phyloP scores from a whole-genome alignment of 306 rosid genomes.

The Casuarina equisetifolia region DNA sequence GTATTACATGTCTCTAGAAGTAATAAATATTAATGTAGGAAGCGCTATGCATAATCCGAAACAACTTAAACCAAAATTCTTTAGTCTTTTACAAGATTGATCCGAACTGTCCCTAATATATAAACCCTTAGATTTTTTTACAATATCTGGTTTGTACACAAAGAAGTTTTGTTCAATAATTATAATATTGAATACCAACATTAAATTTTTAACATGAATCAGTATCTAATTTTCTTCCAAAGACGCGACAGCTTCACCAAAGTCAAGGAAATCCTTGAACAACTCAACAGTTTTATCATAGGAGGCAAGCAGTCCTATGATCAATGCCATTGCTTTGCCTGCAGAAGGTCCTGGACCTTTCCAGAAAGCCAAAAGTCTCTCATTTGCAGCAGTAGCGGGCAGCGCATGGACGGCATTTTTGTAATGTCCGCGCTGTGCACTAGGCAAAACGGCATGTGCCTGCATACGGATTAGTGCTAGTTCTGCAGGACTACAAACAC shows the following conservation, averaged over 20 bases:
- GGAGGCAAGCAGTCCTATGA: slow-evolving; percentile 99
- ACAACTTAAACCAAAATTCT: background rate
- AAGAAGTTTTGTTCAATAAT: background rate
- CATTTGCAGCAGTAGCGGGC: slow-evolving; percentile 71
- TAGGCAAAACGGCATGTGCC: slow-evolving; percentile 91
- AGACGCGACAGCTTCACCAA: slow-evolving; percentile 74
- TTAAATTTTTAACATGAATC: background rate
- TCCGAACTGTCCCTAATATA: background rate
- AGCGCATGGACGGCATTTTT: slow-evolving; percentile 96
- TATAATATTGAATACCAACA: background rate
- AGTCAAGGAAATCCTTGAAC: slow-evolving; percentile 81
- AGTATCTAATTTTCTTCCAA: background rate
- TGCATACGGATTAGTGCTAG: slow-evolving; percentile 98
- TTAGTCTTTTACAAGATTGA: background rate
- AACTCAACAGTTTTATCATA: slow-evolving; percentile 94
- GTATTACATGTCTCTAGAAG: background rate
- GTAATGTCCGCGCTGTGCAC: slow-evolving; percentile 88
- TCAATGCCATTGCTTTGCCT: slow-evolving; percentile 97
- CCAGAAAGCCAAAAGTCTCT: slow-evolving; percentile 94
- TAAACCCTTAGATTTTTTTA: background rate
- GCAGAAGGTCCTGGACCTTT: slow-evolving; percentile 99
- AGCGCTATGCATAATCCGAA: background rate
- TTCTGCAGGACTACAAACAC: slow-evolving; percentile 93
- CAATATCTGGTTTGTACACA: background rate
- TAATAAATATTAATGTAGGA: background rate